Evolutionary conservation across 495 filamentous ascomycete species (phyloP), one percentile per base, ranked within the genome.

Genomic region (Penicillium crystallinum): DNA sequence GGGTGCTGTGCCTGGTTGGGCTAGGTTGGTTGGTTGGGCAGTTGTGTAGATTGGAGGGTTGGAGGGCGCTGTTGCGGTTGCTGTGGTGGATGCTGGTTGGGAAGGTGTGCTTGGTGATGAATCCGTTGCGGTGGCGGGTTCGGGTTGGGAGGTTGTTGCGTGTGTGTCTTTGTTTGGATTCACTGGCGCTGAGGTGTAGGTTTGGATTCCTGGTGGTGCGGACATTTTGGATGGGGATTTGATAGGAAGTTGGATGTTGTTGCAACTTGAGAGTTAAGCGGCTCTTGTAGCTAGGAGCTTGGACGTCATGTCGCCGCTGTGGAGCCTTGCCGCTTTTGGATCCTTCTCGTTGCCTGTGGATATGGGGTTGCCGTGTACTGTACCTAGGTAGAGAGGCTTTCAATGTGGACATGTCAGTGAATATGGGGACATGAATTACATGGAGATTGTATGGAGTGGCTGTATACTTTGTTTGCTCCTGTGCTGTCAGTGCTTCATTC

Each of bases 101-200:
- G 63, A 39, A 18, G 60, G 23, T n/a, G 52, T 35, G 2, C 49
- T 55, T 46, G 54, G 55, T 19, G 53, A 52, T 27, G 69, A 52
- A 36, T 63, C 56, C 35, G 45, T 64, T 55, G 55, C 25, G 59
- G 52, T 59, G 73, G 68, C 49, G 81, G 80, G 66, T 78, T 66
- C 42, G 74, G 74, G 43, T 4, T 53, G 31, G 1, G 53, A 49
- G n/a, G 55, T 59, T 12, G 55, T 38, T 44, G 54, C 44, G 2
- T 52, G 42, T 3, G 60, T 65, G 23, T 49, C 53, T 35, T 61
- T 46, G 48, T 64, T 73, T 9, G 76, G 59, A 43, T 72, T 79
- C 57, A 87, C 80, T 42, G 84, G 82, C 40, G 78, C 77, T 34
- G 83, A 70, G 18, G 73, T 78, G 72, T 84, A 80, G 23, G 84